phyloP scores from a whole-genome alignment of 2,329 filamentous ascomycete species.

The Arthrobotrys entomopaga region DNA sequence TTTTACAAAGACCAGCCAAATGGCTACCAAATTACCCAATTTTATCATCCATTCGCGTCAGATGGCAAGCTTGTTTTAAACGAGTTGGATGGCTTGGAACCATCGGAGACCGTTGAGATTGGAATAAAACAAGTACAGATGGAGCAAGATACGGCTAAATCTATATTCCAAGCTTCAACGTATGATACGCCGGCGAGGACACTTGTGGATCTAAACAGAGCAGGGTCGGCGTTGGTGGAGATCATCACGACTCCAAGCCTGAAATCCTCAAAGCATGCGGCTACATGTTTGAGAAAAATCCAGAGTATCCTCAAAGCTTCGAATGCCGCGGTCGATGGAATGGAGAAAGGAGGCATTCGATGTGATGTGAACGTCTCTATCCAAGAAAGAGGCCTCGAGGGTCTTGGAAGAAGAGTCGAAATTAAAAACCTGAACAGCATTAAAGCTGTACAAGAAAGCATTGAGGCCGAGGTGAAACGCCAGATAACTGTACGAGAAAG shows the following conservation, averaged over 20 bases:
- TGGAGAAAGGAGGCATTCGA: constrained; percentile 90
- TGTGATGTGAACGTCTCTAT: constrained; percentile 97
- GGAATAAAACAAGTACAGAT: constrained; percentile 95
- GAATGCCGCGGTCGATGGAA: constrained; percentile 86
- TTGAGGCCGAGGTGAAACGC: constrained; percentile 87
- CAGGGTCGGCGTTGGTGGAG: constrained; percentile 89
- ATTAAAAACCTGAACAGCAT: constrained; percentile 98
- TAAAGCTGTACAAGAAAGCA: constrained; percentile 93
- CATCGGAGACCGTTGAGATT: constrained; percentile 71
- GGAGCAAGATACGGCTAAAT: constrained; percentile 73
- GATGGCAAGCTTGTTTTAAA: constrained; percentile 45
- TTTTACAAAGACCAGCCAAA: constrained; percentile 98
- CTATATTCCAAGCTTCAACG: constrained; percentile 71
- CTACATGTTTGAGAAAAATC: constrained; percentile 87
- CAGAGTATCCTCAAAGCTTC: constrained; percentile 81
- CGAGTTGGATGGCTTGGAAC: constrained; percentile 68
- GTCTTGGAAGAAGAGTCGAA: constrained; percentile 87
- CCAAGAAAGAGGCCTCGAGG: constrained; percentile 68
- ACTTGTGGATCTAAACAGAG: constrained; percentile 92
- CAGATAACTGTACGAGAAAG: constrained; percentile 83
- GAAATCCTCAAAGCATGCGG: constrained; percentile 75
- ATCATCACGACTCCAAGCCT: constrained; percentile 82
- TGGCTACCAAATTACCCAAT: constrained; percentile 98
- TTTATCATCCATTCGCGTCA: constrained; percentile 76
- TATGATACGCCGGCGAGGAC: constrained; percentile 65